A percentile compares a stretch with the other conserved stretches of the same genome.
phyloP scores from a whole-genome alignment of 257 asterid species.

The Scutellaria baicalensis region DNA sequence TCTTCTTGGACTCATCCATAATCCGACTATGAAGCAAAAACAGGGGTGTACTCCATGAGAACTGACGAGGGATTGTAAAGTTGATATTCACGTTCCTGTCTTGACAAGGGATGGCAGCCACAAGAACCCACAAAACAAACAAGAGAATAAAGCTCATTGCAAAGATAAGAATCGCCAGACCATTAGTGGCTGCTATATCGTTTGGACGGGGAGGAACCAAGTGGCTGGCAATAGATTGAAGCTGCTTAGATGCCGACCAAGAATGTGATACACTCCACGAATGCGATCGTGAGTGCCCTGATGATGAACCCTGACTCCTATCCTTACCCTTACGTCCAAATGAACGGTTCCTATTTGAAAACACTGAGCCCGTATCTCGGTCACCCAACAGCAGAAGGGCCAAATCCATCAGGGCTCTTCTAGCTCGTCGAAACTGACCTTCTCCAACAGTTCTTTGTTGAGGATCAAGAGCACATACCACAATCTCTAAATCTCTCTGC shows the following conservation, averaged over 20 bases:
- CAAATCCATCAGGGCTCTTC: constrained; percentile 74
- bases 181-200: constrained; percentile 57
- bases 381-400: constrained; percentile 76
- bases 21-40: constrained; percentile 55
- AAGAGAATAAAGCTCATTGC: constrained; percentile 70
- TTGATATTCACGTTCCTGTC: constrained; percentile 62
- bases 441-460: constrained; percentile 40
- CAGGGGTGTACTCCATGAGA: constrained; percentile 59
- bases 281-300: constrained; percentile 75
- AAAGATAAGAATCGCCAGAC: constrained; percentile 48
- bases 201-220: constrained; percentile 62
- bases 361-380: constrained; percentile 52
- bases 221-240: constrained; percentile 61
- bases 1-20: constrained; percentile 63
- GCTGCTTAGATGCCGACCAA: constrained; percentile 97
- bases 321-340: constrained; percentile 80
- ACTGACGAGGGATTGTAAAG: constrained; percentile 64
- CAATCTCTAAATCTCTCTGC: constrained; percentile 75
- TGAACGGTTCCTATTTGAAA: constrained; percentile 66
- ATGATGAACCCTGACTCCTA: constrained; percentile 29
- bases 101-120: constrained; percentile 89
- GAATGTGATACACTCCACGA: constrained; percentile 91
- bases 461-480: constrained; percentile 50
- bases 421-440: constrained; percentile 77
- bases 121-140: constrained; percentile 82